A percentile compares a stretch with the other conserved stretches of the same genome.
phyloP scores from a whole-genome alignment of 2,329 filamentous ascomycete species.

The Cladosporium sp. region DNA sequence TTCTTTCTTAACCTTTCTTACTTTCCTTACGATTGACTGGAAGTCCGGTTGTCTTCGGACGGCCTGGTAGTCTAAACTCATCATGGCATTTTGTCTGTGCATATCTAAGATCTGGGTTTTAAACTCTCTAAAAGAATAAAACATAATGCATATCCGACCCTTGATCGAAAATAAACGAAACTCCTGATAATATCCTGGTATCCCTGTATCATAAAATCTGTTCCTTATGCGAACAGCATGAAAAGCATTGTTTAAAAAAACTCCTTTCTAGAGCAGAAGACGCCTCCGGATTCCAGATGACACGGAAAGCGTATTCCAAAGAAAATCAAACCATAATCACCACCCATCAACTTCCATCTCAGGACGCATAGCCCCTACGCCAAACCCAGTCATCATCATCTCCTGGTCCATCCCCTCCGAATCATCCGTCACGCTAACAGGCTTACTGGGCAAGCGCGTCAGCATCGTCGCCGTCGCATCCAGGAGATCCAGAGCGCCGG shows the following conservation, averaged over 20 bases:
- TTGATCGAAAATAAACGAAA: neutral
- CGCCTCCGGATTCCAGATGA: neutral
- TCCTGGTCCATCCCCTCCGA: constrained; percentile 11
- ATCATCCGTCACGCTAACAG: constrained; percentile 24
- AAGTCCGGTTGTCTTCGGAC: neutral
- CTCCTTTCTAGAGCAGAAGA: constrained; percentile 33
- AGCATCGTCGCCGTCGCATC: constrained; percentile 49
- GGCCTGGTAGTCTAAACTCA: constrained; percentile 5
- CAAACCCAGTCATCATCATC: constrained; percentile 20
- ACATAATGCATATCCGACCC: neutral
- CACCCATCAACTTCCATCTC: constrained; percentile 18
- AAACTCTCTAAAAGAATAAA: neutral
- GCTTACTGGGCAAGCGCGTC: constrained; percentile 49
- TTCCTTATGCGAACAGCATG: neutral
- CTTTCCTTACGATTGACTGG: neutral
- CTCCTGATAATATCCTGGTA: constrained; percentile 9
- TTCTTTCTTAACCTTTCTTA: neutral
- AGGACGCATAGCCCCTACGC: neutral
- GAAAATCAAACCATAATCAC: neutral
- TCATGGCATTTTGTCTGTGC: constrained; percentile 13
- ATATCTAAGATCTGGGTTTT: constrained; percentile 4
- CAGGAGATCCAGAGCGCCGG: constrained; percentile 48
- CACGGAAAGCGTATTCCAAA: neutral
- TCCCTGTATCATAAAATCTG: constrained; percentile 14
- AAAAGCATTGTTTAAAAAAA: constrained; percentile 30